Evolutionary conservation across 2,329 filamentous ascomycete species (phyloP), one percentile per base, ranked within the genome.

Genomic region (Metarhizium humberi): DNA sequence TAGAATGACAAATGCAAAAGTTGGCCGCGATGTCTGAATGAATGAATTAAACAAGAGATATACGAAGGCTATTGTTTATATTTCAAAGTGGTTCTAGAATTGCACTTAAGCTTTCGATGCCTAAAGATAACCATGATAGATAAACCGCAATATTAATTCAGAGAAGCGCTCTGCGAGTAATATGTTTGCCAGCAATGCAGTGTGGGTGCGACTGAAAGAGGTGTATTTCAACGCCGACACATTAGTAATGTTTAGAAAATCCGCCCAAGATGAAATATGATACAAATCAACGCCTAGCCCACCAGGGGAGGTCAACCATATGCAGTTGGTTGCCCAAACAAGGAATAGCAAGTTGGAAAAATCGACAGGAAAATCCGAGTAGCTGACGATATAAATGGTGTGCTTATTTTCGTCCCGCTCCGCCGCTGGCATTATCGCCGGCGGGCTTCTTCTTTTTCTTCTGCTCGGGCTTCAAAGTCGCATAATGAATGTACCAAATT

Each of bases 381-480:
- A 3, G 29, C 32, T n/a, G 30, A 38, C 14, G 6, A n/a, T 4
- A 2, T 6, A 43, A 16, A n/a, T n/a, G 40, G 16, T 14, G 13
- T 10, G 40, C 25, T 50, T 47, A 52, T 45, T 47, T 53, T 16
- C 25, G 53, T 18, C 36, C 46, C 18, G 13, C 10, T 4, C 6
- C 50, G 8, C 52, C 30, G 36, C 25, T 46, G 47, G 38, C 16
- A 13, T 50, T 46, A 6, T 55, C 51, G 2, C 38, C 38, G 38
- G n/a, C n/a, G 25, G 40, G 62, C 51, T 63, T 59, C 40, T 64
- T 67, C 51, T 72, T 68, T 62, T 74, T 75, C 66, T 72, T 78
- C 67, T 84, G 81, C 63, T 81, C 78, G 16, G 80, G 80, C 71
- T 84, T 84, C 70, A 81, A 59, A 20, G 81, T 84, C 56, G 79